Evolutionary conservation across 208 protist species (phyloP).

Genomic region (Naegleria lovaniensis): DNA sequence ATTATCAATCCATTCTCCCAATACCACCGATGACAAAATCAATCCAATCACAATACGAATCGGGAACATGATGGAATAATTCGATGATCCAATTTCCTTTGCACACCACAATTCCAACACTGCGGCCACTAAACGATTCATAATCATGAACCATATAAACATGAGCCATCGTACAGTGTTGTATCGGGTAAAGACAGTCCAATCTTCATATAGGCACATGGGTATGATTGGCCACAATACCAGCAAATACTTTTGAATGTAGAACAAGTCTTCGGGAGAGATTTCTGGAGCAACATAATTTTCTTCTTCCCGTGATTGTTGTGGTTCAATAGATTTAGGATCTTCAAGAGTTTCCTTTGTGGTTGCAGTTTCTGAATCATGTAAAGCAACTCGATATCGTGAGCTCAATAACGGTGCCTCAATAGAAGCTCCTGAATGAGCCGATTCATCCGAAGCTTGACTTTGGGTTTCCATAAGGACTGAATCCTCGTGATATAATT

Average conservation of each 20-base stretch:
- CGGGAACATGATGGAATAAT: neutral
- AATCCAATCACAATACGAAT: neutral
- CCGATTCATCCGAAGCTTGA: too few species aligned
- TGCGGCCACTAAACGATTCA: neutral
- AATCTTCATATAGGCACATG: neutral
- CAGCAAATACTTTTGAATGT: neutral
- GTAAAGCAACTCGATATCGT: too few species aligned
- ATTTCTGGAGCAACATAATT: neutral
- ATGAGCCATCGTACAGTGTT: neutral
- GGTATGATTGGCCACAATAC: neutral
- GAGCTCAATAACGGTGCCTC: too few species aligned
- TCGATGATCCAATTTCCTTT: neutral
- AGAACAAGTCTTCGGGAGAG: neutral
- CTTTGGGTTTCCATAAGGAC: too few species aligned
- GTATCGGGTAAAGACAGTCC: neutral
- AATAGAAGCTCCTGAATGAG: too few species aligned
- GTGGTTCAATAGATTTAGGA: too few species aligned
- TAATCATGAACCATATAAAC: neutral
- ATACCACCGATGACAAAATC: neutral
- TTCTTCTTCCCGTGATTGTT: neutral
- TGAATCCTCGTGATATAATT: too few species aligned
- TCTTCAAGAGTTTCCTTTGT: too few species aligned
- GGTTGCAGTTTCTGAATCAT: too few species aligned
- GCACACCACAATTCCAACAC: neutral
- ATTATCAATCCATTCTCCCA: constrained; percentile 2